These are phyloP conservation scores for Xylaria palmicola DNA, from an alignment of 495 filamentous ascomycete species.

Conservation along the genomic window DNA sequence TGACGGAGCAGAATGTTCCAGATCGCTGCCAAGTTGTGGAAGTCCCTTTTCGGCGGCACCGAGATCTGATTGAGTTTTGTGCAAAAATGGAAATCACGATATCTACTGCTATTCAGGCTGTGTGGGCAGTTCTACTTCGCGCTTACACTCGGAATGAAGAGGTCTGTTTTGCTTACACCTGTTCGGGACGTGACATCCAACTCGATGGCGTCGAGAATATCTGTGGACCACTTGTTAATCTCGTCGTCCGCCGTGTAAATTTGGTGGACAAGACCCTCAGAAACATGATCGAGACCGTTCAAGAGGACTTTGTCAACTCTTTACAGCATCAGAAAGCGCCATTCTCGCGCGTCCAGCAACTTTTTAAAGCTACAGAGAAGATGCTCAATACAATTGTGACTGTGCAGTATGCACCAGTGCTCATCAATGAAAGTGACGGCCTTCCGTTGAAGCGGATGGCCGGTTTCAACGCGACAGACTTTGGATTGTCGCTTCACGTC, in stretches of 20 bases:
- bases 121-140: constrained; percentile 54
- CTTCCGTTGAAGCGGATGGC: neutral
- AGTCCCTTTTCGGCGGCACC: neutral
- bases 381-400: constrained; percentile 7
- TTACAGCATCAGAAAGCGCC: constrained; percentile 3
- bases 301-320: neutral
- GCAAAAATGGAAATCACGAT: constrained; percentile 49
- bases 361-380: constrained; percentile 1
- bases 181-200: constrained; percentile 51
- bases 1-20: neutral
- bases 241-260: constrained; percentile 52
- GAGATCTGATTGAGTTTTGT: constrained; percentile 33
- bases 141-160: constrained; percentile 50
- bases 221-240: constrained; percentile 55
- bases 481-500: neutral
- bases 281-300: neutral
- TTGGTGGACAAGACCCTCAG: constrained; percentile 12
- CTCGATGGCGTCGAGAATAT: constrained; percentile 46
- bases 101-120: constrained; percentile 52
- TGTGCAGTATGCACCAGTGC: constrained; percentile 8
- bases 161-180: constrained; percentile 55
- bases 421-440: neutral
- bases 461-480: neutral
- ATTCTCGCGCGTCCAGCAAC: constrained; percentile 1
- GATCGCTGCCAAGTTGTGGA: neutral